These are phyloP conservation scores for Ganoderma sinense DNA, from an alignment of 1,284 basidiomycete species.

Conservation along the genomic window DNA sequence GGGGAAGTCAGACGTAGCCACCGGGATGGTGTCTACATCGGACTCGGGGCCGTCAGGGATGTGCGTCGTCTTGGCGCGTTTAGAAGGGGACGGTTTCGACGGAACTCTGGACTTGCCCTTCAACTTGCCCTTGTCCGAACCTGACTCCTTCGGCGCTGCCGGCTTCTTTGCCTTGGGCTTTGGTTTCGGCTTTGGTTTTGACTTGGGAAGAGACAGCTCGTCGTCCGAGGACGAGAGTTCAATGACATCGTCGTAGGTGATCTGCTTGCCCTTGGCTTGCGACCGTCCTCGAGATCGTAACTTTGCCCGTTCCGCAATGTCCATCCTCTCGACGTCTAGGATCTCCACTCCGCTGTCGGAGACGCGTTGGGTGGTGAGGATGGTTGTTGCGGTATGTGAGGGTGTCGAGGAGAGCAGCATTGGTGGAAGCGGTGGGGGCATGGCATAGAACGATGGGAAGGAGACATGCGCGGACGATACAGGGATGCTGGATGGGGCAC, in stretches of 20 bases:
- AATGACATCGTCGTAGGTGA: constrained; percentile 35
- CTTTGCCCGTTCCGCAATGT: constrained; percentile 56
- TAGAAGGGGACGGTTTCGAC: constrained; percentile 21
- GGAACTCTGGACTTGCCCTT: constrained; percentile 16
- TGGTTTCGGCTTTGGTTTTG: constrained; percentile 28
- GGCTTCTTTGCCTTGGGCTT: constrained; percentile 25
- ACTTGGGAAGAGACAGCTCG: constrained; percentile 32
- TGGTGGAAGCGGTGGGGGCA: constrained; percentile 10
- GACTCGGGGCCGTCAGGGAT: constrained; percentile 30
- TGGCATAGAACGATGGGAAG: neutral
- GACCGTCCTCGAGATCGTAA: constrained; percentile 46
- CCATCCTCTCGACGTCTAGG: constrained; percentile 25
- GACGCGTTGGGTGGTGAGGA: constrained; percentile 6
- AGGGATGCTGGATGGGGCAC: constrained; percentile 16
- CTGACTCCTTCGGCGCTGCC: constrained; percentile 17
- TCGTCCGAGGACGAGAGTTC: constrained; percentile 42
- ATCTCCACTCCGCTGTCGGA: constrained; percentile 25
- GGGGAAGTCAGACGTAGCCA: constrained; percentile 39
- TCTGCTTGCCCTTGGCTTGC: constrained; percentile 27
- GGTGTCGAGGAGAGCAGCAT: constrained; percentile 6
- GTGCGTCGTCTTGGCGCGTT: constrained; percentile 28
- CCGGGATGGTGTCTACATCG: constrained; percentile 36
- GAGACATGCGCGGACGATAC: constrained; percentile 5
- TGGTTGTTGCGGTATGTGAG: constrained; percentile 14
- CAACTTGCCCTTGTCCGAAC: constrained; percentile 13